phyloP scores from a whole-genome alignment of 441 rosid genomes.

The Populus trichocarpa region DNA sequence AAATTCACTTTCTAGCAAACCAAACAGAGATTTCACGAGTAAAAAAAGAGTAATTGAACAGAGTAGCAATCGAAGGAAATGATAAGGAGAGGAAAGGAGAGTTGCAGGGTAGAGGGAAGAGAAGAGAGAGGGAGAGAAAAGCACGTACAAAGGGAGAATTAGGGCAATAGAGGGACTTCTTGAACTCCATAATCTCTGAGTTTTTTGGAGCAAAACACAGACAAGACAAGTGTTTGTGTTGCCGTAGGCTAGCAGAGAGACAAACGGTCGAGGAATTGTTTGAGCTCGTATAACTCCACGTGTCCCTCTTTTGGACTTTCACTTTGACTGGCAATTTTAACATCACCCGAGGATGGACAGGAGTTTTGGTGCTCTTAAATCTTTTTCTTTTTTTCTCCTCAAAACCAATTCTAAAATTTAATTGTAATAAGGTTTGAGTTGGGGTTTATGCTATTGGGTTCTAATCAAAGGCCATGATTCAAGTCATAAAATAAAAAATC shows the following conservation, averaged over 20 bases:
- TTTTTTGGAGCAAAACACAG: not conserved
- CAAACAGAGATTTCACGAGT: not conserved
- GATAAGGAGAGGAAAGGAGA: not conserved
- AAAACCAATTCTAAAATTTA: too few species aligned
- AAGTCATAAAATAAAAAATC: too few species aligned
- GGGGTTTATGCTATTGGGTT: too few species aligned
- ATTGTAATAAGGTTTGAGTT: too few species aligned
- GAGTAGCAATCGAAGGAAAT: not conserved
- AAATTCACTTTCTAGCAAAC: not conserved
- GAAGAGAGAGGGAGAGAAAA: not conserved
- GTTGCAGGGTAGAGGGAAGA: not conserved
- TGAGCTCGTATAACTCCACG: too few species aligned
- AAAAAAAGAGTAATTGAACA: not conserved
- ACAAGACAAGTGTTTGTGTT: not conserved
- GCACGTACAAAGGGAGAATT: slow-evolving; percentile 45
- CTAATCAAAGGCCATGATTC: too few species aligned
- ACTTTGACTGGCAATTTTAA: too few species aligned
- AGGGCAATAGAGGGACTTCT: slow-evolving; percentile 36
- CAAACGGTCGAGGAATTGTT: too few species aligned
- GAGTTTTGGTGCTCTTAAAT: too few species aligned
- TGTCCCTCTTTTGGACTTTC: too few species aligned
- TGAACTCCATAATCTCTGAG: slow-evolving; percentile 18
- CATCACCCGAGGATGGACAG: too few species aligned
- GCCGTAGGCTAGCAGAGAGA: not conserved
- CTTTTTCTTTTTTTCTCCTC: too few species aligned